phyloP scores from a whole-genome alignment of 106 monocot species.

The Acanthochlamys bracteata region DNA sequence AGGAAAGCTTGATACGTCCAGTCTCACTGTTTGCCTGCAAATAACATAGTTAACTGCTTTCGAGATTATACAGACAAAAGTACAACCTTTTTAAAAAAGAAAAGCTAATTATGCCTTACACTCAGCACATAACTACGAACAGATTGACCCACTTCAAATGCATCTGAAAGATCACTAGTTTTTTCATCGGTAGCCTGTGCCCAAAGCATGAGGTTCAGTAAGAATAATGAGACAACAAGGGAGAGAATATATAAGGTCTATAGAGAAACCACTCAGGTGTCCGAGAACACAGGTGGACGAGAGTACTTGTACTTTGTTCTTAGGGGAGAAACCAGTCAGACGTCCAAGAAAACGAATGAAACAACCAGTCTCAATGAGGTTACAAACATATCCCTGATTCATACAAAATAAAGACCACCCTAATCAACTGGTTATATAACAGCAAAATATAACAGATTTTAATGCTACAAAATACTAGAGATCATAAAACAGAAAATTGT shows the following conservation, averaged over 20 bases:
- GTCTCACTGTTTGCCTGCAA: constrained; percentile 59
- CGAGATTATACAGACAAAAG: too few species aligned
- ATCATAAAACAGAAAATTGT: not conserved
- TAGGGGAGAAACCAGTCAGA: constrained; percentile 78
- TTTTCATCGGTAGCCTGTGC: constrained; percentile 48
- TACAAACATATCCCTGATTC: constrained; percentile 83
- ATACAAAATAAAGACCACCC: not conserved
- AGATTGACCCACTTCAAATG: constrained; percentile 84
- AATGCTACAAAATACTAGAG: not conserved
- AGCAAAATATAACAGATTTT: too few species aligned
- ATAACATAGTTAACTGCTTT: not conserved
- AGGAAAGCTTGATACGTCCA: constrained; percentile 56
- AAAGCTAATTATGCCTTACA: constrained; percentile 30
- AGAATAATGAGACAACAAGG: constrained; percentile 5
- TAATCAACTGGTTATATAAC: too few species aligned
- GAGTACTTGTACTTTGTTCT: constrained; percentile 51
- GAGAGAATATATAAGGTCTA: constrained; percentile 5
- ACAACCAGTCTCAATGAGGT: constrained; percentile 76
- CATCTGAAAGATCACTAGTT: constrained; percentile 41
- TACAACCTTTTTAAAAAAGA: too few species aligned
- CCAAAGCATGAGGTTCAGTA: constrained; percentile 21
- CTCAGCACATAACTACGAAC: constrained; percentile 62
- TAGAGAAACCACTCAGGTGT: too few species aligned
- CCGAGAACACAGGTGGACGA: too few species aligned
- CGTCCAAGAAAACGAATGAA: constrained; percentile 95